Evolutionary conservation across 2,329 filamentous ascomycete species (phyloP).

Genomic region (Pleomassaria siparia): DNA sequence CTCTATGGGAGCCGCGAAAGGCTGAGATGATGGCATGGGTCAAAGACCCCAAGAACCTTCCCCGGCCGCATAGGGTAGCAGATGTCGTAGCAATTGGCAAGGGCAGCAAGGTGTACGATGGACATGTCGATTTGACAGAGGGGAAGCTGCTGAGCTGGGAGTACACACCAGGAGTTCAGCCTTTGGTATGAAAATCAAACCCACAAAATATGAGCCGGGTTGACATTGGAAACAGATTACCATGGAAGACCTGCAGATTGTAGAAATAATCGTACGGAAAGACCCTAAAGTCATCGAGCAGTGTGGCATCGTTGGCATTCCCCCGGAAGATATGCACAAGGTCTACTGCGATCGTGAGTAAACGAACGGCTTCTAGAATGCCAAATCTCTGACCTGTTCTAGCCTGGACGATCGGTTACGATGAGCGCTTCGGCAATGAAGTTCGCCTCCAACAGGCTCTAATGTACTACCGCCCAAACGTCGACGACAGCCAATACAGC

Average conservation of each 20-base stretch:
- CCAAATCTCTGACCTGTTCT: slow-evolving; percentile 12
- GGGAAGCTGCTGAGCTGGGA: slow-evolving; percentile 74
- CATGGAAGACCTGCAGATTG: slow-evolving; percentile 82
- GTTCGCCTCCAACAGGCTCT: slow-evolving; percentile 86
- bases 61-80: slow-evolving; percentile 70
- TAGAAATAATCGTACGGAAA: slow-evolving; percentile 73
- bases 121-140: slow-evolving; percentile 71
- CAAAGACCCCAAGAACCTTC: slow-evolving; percentile 60
- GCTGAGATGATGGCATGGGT: slow-evolving; percentile 81
- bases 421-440: slow-evolving; percentile 80
- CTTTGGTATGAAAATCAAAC: slow-evolving; percentile 60
- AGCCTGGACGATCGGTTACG: slow-evolving; percentile 93
- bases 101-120: slow-evolving; percentile 80
- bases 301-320: slow-evolving; percentile 79
- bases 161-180: slow-evolving; percentile 74
- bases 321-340: slow-evolving; percentile 85
- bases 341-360: slow-evolving; percentile 83
- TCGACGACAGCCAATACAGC: slow-evolving; percentile 87
- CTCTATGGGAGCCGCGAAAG: slow-evolving; percentile 83
- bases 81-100: slow-evolving; percentile 81
- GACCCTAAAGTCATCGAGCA: slow-evolving; percentile 90
- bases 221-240: slow-evolving; percentile 63
- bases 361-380: not conserved
- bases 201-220: not conserved
- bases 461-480: slow-evolving; percentile 89